Evolutionary conservation across 345 rosid species (phyloP), one percentile per base, ranked within the genome.

Genomic region (Hypericum perforatum): DNA sequence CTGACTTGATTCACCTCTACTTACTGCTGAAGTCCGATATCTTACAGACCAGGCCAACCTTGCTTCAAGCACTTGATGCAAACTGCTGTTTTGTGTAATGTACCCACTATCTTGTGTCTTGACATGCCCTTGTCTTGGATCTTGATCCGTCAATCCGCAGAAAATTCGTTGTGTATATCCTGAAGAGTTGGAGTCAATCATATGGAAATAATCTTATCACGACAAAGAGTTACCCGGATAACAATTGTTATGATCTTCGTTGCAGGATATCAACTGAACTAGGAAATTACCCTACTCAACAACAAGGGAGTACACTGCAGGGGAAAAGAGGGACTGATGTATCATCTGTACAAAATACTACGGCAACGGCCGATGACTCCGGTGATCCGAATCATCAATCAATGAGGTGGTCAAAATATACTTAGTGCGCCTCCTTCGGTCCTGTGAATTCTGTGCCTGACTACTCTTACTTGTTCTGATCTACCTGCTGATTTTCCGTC

Each of bases 181-280:
- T 22, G 32, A 22, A 22, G 4, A 22, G 1, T 22, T 22, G 32
- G 4, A 22, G 32, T 22, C 32, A 22, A 4, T 22, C 32, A 22
- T 1, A 22, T 22, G 32, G 1, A 22, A 22, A 4, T 22, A 22
- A 22, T 22, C 32, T 22, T 22, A 22, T 22, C 4, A 22, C 32
- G 1, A 1, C 4, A 22, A 22, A 22, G 32, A 22, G 32, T 22
- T 22, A 1, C 32, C 32, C 1, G 32, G 32, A 22, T 22, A 22
- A 22, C 32, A 22, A 22, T 1, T 22, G 32, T 22, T 22, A 22
- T 22, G 32, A 22, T 1, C 32, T 22, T 1, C 36, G 63, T 49
- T 72, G 64, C 75, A 84, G 91, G 77, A 62, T 78, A 41, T 76
- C 91, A 22, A 66, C 73, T 9, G 91, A 83, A 64, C 59, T 72